These are phyloP conservation scores for Mycosphaerella sp. DNA, from an alignment of 2,329 filamentous ascomycete species.

Conservation along the genomic window DNA sequence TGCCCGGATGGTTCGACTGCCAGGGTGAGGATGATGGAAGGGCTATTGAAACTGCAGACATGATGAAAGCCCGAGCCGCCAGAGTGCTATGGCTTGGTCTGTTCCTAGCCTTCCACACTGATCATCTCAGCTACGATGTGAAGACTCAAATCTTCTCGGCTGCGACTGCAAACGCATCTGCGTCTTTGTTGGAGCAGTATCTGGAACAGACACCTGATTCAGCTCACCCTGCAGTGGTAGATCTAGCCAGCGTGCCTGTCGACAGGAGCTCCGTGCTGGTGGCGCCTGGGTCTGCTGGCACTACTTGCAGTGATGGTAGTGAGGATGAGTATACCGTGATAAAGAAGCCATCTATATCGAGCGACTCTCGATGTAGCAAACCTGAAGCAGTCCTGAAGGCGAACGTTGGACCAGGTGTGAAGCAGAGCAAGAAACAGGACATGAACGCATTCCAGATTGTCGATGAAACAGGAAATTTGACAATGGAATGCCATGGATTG, in stretches of 20 bases:
- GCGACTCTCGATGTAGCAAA: not conserved
- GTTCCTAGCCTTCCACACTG: constrained; percentile 25
- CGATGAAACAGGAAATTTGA: constrained; percentile 1
- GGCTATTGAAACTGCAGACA: constrained; percentile 18
- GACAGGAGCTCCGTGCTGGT: constrained; percentile 8
- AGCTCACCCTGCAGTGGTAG: constrained; percentile 12
- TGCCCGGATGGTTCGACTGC: constrained; percentile 54
- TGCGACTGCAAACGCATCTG: not conserved
- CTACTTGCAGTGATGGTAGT: constrained; percentile 10
- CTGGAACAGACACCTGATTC: not conserved
- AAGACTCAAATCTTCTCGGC: constrained; percentile 20
- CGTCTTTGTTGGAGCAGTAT: not conserved
- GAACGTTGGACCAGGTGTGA: not conserved
- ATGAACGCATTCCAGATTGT: constrained; percentile 2
- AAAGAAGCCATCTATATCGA: constrained; percentile 7
- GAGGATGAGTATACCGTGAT: constrained; percentile 21
- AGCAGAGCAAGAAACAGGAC: not conserved
- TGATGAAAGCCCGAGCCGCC: constrained; percentile 16
- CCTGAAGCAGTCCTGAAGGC: not conserved
- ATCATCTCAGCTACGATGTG: constrained; percentile 21
- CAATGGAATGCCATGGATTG: not conserved
- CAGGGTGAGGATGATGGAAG: constrained; percentile 59
- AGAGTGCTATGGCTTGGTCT: constrained; percentile 28
- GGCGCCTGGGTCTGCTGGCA: constrained; percentile 8
- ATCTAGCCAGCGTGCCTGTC: constrained; percentile 1